phyloP scores from a whole-genome alignment of 2,329 filamentous ascomycete species.

The Pseudofabraea citricarpa region DNA sequence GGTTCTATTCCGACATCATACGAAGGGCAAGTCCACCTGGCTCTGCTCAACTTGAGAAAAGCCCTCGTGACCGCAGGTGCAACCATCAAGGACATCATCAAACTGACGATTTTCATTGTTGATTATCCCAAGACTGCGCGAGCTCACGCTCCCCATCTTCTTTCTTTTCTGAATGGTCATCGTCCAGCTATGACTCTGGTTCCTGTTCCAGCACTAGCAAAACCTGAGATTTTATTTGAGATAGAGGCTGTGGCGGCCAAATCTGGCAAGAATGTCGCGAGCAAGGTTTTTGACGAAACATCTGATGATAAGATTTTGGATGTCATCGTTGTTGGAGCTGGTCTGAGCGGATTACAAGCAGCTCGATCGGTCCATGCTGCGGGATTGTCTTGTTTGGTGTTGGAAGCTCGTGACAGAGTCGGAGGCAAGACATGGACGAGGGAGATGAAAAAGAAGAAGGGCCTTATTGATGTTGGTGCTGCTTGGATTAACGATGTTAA shows the following conservation, averaged over 20 bases:
- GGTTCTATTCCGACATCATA: background rate
- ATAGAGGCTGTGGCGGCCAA: constrained; percentile 34
- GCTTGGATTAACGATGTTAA: constrained; percentile 55
- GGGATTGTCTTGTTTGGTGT: constrained; percentile 35
- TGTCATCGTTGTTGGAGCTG: constrained; percentile 40
- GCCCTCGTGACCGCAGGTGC: constrained; percentile 28
- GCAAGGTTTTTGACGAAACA: too few species aligned
- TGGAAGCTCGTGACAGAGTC: constrained; percentile 45
- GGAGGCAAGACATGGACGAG: constrained; percentile 47
- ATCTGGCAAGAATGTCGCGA: background rate
- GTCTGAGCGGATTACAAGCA: constrained; percentile 34
- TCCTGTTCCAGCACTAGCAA: constrained; percentile 35
- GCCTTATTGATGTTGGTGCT: constrained; percentile 45
- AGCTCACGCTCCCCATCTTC: constrained; percentile 32
- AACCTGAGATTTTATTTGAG: constrained; percentile 36
- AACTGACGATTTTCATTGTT: constrained; percentile 39
- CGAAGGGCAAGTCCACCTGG: background rate
- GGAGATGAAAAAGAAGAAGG: constrained; percentile 13
- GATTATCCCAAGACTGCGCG: constrained; percentile 34
- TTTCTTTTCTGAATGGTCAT: constrained; percentile 33
- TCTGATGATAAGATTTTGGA: background rate
- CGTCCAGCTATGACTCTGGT: constrained; percentile 38
- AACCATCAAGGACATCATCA: constrained; percentile 32
- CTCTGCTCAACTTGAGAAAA: background rate
- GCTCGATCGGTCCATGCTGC: constrained; percentile 30